Percentiles rank a stretch among this genome's conserved stretches.
Conservation (phyloP, 2,329 filamentous ascomycete genomes). For the Pyrenophora graminea region DNA sequence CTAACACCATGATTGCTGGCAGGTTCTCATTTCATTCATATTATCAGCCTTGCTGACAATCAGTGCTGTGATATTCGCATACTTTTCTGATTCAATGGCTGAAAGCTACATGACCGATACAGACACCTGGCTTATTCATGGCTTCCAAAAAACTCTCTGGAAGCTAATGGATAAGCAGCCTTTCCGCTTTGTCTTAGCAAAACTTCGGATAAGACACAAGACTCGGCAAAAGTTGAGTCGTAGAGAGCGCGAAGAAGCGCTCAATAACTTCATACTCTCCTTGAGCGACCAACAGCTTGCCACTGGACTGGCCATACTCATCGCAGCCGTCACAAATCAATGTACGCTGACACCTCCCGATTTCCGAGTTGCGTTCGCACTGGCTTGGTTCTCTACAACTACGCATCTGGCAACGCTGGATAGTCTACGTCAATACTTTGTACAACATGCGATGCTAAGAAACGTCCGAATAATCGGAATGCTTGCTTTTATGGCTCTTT, state of each 20-base stretch:
- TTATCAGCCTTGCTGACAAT: conserved; percentile 20
- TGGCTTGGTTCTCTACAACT: conserved; percentile 32
- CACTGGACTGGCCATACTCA: conserved; percentile 25
- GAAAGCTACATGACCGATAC: conserved; percentile 15
- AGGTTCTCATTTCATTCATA: conserved; percentile 21
- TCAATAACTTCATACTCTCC: conserved; percentile 29
- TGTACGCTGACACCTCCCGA: conserved; percentile 22
- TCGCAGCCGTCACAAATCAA: conserved; percentile 22
- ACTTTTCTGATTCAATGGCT: conserved; percentile 23
- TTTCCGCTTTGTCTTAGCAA: neutral
- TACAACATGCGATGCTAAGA: conserved; percentile 6
- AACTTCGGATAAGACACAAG: neutral
- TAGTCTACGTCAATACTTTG: conserved; percentile 21
- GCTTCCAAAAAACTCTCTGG: neutral
- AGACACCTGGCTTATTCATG: conserved; percentile 14
- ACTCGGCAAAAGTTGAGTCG: conserved; percentile 8
- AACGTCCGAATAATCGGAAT: conserved; percentile 19
- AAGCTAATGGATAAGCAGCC: neutral
- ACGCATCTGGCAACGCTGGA: conserved; percentile 29
- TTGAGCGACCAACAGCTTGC: conserved; percentile 33
- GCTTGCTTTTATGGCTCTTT: conserved; percentile 6
- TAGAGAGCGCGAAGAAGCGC: conserved; percentile 16
- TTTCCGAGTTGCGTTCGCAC: conserved; percentile 18
- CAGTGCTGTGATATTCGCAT: conserved; percentile 16
- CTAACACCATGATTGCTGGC: neutral